Percentiles rank a stretch among this genome's conserved stretches.
Conservation (phyloP, 2,329 filamentous ascomycete species). For the Alternaria dauci region DNA sequence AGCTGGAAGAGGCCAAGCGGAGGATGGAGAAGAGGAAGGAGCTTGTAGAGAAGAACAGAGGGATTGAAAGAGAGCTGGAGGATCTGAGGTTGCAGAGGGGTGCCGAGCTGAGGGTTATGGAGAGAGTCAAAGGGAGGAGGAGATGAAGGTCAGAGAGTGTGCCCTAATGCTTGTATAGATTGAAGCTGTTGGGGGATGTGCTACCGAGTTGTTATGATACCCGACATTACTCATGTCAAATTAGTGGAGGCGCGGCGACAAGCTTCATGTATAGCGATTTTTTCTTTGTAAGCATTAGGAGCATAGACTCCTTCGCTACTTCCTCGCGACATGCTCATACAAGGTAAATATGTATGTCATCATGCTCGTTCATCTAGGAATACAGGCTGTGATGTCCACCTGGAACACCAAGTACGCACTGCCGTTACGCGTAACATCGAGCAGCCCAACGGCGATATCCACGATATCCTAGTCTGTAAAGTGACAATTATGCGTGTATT, state of each 20-base stretch:
- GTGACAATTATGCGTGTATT: background rate
- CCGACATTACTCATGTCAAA: slow-evolving; percentile 17
- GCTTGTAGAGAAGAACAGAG: slow-evolving; percentile 53
- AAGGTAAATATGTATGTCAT: background rate
- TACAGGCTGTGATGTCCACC: background rate
- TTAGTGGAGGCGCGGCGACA: background rate
- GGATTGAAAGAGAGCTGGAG: slow-evolving; percentile 55
- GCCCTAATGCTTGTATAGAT: background rate
- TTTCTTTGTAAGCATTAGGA: background rate
- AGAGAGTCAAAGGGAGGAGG: slow-evolving; percentile 51
- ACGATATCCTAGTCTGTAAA: background rate
- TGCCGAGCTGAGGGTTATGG: slow-evolving; percentile 56
- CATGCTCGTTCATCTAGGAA: background rate
- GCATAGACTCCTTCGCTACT: background rate
- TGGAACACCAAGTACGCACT: background rate
- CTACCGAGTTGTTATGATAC: slow-evolving; percentile 10
- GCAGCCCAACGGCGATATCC: background rate
- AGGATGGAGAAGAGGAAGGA: slow-evolving; percentile 51
- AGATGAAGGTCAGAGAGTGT: slow-evolving; percentile 7
- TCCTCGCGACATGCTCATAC: background rate
- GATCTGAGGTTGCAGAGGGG: slow-evolving; percentile 55
- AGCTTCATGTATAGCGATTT: background rate
- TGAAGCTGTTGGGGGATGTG: background rate
- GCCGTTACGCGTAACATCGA: background rate
- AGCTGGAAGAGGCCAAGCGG: slow-evolving; percentile 49